Evolutionary conservation across 495 filamentous ascomycete genomes (phyloP).

Genomic region (Cudoniella acicularis): DNA sequence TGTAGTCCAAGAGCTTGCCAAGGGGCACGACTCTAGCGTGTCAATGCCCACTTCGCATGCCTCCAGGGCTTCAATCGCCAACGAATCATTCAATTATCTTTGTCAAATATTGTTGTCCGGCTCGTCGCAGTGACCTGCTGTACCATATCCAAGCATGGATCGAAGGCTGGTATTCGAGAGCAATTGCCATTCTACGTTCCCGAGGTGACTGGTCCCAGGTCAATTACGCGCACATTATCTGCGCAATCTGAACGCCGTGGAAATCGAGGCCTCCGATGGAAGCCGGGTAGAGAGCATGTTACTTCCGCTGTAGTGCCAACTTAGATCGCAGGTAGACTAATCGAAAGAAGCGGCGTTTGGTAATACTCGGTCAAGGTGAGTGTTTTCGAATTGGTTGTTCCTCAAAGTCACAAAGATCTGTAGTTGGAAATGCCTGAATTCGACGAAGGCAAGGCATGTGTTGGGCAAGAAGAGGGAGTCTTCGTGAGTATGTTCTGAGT

Average conservation of each 20-base stretch:
- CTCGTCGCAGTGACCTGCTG: background rate
- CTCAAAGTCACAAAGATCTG: too few relatives aligned
- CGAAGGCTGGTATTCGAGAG: too few relatives aligned
- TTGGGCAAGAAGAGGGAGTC: conserved; percentile 33
- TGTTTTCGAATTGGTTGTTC: too few relatives aligned
- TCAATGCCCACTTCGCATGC: background rate
- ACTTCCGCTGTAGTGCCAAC: too few relatives aligned
- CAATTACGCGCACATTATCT: background rate
- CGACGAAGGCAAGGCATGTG: conserved; percentile 39
- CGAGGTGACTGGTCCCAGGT: background rate
- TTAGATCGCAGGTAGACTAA: too few relatives aligned
- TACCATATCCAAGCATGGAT: background rate
- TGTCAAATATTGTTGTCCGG: background rate
- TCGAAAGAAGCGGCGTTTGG: too few relatives aligned
- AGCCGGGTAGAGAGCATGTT: background rate
- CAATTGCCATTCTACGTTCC: too few relatives aligned
- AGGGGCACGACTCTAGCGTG: background rate
- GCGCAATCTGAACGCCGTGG: background rate
- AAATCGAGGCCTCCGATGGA: background rate
- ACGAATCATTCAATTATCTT: too few relatives aligned
- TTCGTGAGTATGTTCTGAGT: conserved; percentile 13
- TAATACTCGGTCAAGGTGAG: too few relatives aligned
- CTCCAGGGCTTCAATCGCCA: too few relatives aligned
- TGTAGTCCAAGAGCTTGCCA: background rate
- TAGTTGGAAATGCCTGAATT: conserved; percentile 25